Percentiles rank a stretch among this genome's conserved stretches.
Evolutionary conservation across 331 rosid genomes (phyloP).

Genomic region (Stylosanthes scabra): DNA sequence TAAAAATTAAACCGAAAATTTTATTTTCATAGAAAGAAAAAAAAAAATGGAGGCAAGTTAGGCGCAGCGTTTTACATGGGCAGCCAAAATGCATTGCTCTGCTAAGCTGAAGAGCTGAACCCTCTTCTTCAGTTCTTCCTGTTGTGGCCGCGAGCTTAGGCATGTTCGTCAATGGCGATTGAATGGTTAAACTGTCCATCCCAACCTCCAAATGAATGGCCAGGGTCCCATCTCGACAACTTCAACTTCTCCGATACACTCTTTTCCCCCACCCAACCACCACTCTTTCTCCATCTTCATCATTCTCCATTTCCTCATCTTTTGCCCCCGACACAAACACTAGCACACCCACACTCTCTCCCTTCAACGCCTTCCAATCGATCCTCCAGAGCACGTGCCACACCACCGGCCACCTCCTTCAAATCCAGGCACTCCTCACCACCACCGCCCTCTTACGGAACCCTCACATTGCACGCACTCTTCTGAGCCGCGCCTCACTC

Average conservation of each 20-base stretch:
- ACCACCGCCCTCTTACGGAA: slow-evolving; percentile 48
- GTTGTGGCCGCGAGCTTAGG: slow-evolving; percentile 7
- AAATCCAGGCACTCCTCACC: slow-evolving; percentile 67
- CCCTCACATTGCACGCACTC: slow-evolving; percentile 64
- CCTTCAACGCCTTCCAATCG: slow-evolving; percentile 25
- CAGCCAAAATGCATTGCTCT: not conserved
- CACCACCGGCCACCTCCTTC: slow-evolving; percentile 53
- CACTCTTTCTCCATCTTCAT: slow-evolving; percentile 18
- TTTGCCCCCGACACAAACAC: not conserved
- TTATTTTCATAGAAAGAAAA: no score
- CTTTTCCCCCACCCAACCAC: slow-evolving; percentile 38
- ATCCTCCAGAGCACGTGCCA: slow-evolving; percentile 49
- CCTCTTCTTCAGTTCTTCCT: no score
- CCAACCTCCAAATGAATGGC: slow-evolving; percentile 63
- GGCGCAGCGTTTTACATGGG: not conserved
- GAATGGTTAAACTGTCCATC: slow-evolving; percentile 7
- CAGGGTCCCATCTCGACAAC: slow-evolving; percentile 53
- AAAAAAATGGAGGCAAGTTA: no score
- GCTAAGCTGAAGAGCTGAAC: no score
- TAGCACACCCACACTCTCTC: not conserved
- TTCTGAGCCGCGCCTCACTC: slow-evolving; percentile 61
- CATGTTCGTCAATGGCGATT: slow-evolving; percentile 64
- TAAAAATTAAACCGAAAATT: no score
- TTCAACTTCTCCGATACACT: slow-evolving; percentile 45
- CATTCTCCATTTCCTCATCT: slow-evolving; percentile 15